Percentiles rank a stretch among this genome's conserved stretches.
Evolutionary conservation across 148 eudicot species (phyloP).

Genomic region (Drosera capensis): DNA sequence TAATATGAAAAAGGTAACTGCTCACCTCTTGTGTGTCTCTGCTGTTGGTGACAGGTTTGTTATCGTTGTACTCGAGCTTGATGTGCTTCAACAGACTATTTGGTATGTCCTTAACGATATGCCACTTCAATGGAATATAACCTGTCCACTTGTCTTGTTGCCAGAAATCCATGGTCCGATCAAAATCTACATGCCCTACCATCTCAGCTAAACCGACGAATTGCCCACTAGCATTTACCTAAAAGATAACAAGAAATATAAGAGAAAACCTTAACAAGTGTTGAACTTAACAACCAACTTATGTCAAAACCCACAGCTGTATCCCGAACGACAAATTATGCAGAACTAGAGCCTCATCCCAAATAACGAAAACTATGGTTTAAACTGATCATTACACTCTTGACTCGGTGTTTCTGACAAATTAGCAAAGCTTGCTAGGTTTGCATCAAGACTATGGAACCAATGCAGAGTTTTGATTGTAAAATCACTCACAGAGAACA

Average conservation of each 20-base stretch:
- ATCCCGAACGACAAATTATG: too few relatives aligned
- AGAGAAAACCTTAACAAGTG: background rate
- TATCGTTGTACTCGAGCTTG: slow-evolving; percentile 33
- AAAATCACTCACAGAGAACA: slow-evolving; percentile 28
- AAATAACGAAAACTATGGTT: too few relatives aligned
- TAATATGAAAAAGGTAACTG: background rate
- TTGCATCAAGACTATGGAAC: background rate
- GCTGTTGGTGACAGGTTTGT: slow-evolving; percentile 43
- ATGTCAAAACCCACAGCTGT: too few relatives aligned
- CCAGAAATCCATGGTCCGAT: slow-evolving; percentile 37
- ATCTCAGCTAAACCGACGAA: slow-evolving; percentile 40
- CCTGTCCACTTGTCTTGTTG: slow-evolving; percentile 49
- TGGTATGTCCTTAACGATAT: slow-evolving; percentile 38
- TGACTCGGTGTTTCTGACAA: too few relatives aligned
- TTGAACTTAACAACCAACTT: too few relatives aligned
- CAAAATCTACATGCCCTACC: slow-evolving; percentile 29
- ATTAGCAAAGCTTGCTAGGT: background rate
- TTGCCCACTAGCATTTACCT: slow-evolving; percentile 43
- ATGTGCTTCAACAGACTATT: slow-evolving; percentile 35
- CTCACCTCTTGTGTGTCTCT: slow-evolving; percentile 42
- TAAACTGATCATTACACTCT: too few relatives aligned
- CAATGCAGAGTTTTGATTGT: background rate
- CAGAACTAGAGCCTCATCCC: too few relatives aligned
- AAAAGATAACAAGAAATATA: background rate
- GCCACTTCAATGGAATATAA: slow-evolving; percentile 41